Evolutionary conservation across 441 rosid genomes (phyloP), one percentile per base, ranked within the genome.

Genomic region (Corymbia citriodora): DNA sequence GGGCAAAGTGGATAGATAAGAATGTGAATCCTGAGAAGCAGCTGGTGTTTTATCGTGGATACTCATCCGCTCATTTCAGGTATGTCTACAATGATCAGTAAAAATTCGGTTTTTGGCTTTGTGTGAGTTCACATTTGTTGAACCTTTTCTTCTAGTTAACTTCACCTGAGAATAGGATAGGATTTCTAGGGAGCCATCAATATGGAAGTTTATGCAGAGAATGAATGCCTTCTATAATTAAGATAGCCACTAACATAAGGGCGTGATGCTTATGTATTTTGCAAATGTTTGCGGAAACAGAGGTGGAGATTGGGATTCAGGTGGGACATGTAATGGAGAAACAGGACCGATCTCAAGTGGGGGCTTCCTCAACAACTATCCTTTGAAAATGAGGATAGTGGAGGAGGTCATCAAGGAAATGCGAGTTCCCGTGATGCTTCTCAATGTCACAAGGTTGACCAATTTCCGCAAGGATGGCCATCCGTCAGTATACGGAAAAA

Each of bases 231-330:
- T 45, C 52, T 45, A 45, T 45, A 45, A 79, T 79, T 79, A 45
- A 79, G 85, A 45, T n/a, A 23, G 85, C 85, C 85, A 7, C 85
- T 45, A 8, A 45, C 53, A 45, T 23, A 79, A 79, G 85, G 52
- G n/a, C 0, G 79, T 17, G 45, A 33, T 33, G 45, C 79, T 70
- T 31, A 70, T 79, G 85, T 45, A 27, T 79, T 45, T 48, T 23
- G 1, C 88, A 17, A 40, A 40, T 68, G 54, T n/a, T 63, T 8
- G 23, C 25, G 29, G 18, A 79, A 92, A 93, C 92, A 97, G 99
- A 88, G 99, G 99, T 59, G 99, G 99, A 87, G 99, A 96, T 88
- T 97, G 99, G 99, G 96, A 98, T 94, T 97, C 98, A 0, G 99
- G 99, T 63, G 99, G 99, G 87, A 90, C 98, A 17, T 97, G 99